phyloP scores from a whole-genome alignment of 371 early-diverging fungal species.

The Umbelopsis sp. region DNA sequence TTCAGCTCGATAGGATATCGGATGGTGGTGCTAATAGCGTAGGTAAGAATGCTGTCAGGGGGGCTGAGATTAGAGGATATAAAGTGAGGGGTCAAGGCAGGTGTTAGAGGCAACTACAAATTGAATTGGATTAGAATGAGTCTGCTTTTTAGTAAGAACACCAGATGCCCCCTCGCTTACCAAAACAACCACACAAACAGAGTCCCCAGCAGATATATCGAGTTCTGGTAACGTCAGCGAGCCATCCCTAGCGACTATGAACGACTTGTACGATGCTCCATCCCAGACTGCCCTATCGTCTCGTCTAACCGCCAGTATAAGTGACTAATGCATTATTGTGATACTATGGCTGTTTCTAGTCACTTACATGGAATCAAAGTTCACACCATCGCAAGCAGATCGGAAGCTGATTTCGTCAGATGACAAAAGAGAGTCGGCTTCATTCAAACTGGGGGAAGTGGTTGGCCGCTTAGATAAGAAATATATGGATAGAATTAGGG shows the following conservation, averaged over 20 bases:
- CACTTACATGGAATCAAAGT: slow-evolving; percentile 5
- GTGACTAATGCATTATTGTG: neutral
- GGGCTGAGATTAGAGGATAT: slow-evolving; percentile 34
- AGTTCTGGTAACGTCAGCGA: slow-evolving; percentile 28
- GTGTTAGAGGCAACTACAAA: slow-evolving; percentile 43
- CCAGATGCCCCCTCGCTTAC: slow-evolving; percentile 20
- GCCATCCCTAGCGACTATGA: slow-evolving; percentile 34
- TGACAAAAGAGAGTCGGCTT: neutral
- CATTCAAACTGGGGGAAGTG: neutral
- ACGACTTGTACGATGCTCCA: slow-evolving; percentile 33
- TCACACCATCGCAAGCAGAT: neutral
- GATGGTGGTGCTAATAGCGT: slow-evolving; percentile 28
- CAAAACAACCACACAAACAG: slow-evolving; percentile 40
- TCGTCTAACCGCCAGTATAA: slow-evolving; percentile 20
- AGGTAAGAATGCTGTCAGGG: slow-evolving; percentile 36
- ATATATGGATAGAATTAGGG: neutral
- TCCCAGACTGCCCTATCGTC: slow-evolving; percentile 36
- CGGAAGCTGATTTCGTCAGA: slow-evolving; percentile 1
- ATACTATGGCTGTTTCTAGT: neutral
- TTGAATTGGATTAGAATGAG: too few species aligned
- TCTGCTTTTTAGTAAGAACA: too few species aligned
- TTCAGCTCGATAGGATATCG: slow-evolving; percentile 30
- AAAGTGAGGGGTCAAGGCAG: slow-evolving; percentile 35
- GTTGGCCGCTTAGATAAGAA: neutral
- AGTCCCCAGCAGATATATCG: slow-evolving; percentile 21